Evolutionary conservation across 192 early-diverging fungal species (phyloP), one percentile per base, ranked within the genome.

Genomic region (Mortierella hygrophila): DNA sequence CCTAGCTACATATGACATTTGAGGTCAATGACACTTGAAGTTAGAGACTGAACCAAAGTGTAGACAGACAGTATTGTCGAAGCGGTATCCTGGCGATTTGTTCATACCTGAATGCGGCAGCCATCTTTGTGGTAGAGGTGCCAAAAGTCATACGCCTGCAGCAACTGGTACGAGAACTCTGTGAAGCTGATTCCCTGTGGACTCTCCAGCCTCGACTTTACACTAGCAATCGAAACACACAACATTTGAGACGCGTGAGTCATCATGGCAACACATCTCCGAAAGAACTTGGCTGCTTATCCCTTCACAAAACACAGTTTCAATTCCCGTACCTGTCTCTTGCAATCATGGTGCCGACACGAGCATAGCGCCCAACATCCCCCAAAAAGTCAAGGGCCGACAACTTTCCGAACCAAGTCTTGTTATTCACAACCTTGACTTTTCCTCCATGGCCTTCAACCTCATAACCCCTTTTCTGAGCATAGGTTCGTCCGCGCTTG

Each of bases 131-230:
- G 88, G 80, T 94, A 94, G 40, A 99, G 88, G 76, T 98, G 88
- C 91, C 93, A 97, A 83, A 97, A 99, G 79, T 99, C 98, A 85
- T 97, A 97, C 1, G 95, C 97, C 82, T 99, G 98, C 13, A 99
- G 89, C 40, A 99, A 88, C 87, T 99, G 98, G 90, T 99, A 99
- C 8, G 97, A 93, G 69, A 99, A 99, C 79, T 99, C 98, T 23
- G 97, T 97, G 77, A 98, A 99, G 88, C 94, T 96, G 85, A 99
- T 97, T 3, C 98, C 98, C 60, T 96, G 94, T 5, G 91, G 91
- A 37, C 92, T 94, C 20, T 94, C 91, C 75, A 99, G 77, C 8
- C 98, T 92, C 16, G 92, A 92, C 77, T 94, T 93, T 40, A 99
- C 98, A 85, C 96, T 95, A 83, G 42, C 55, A 74, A 44, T 52